Evolutionary conservation across 2,329 filamentous ascomycete species (phyloP), one percentile per base, ranked within the genome.

Genomic region (Ascochyta pisi): DNA sequence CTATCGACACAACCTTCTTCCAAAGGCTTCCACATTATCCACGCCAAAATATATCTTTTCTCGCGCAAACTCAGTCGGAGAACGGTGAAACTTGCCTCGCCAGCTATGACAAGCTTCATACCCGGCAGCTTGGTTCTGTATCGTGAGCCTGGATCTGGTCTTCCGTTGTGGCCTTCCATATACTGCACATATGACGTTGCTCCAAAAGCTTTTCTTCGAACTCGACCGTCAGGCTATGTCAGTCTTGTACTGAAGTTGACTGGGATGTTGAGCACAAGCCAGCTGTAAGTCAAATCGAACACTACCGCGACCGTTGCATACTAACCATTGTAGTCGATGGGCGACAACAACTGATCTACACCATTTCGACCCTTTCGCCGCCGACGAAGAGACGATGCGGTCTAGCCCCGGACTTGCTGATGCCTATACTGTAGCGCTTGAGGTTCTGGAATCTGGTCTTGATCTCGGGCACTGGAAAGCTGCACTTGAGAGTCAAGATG

Each of bases 241-340:
- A 64, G 29, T 0, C 50, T 69, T 2, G 10, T 55, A 4, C 29
- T 55, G 13, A 55, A 50, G 9, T 35, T 55, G 5, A 16, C n/a
- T 13, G 15, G 22, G n/a, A 27, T 50, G 2, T 0, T 31, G 3
- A 26, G 41, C 13, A 7, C 13, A 5, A 24, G 9, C 3, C 29
- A 50, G 12, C 35, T 46, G 41, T 46, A 44, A 39, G 26, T 37
- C 22, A 44, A 39, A 23, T 37, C 22, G 22, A 10, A n/a, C 10
- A 29, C 3, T 2, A 34, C 19, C 13, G 6, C 16, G 22, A 4
- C 7, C 8, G 4, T 1, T 19, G 1, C 6, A 41, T 39, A 24
- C 55, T 63, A 39, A 64, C n/a, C 2, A 5, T 3, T 4, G 10
- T 44, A 73, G 69, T 16, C 58, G 57, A 6, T 73, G 68, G 64